phyloP scores from a whole-genome alignment of 192 early-diverging fungal species.

The Coemansia biformis region DNA sequence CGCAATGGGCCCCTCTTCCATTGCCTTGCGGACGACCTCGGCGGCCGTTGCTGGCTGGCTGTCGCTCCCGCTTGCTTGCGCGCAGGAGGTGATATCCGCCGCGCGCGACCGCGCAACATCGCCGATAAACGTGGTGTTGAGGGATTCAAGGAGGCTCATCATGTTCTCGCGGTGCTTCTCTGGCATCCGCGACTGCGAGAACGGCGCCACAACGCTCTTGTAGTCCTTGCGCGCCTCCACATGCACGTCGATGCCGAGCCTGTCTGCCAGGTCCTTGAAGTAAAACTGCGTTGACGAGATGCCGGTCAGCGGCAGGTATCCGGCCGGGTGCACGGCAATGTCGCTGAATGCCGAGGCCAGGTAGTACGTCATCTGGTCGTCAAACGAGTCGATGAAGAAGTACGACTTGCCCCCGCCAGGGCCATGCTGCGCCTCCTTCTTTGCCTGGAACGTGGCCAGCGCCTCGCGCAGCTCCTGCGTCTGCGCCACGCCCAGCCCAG shows the following conservation, averaged over 20 bases:
- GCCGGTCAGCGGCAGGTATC: constrained; percentile 57
- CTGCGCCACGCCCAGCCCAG: constrained; percentile 53
- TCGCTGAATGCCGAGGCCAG: constrained; percentile 62
- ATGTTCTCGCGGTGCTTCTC: constrained; percentile 56
- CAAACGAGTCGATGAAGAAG: constrained; percentile 66
- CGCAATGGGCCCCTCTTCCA: constrained; percentile 55
- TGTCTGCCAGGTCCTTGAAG: constrained; percentile 55
- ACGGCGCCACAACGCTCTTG: constrained; percentile 53
- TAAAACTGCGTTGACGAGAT: constrained; percentile 51
- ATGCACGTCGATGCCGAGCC: constrained; percentile 53
- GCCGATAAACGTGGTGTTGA: constrained; percentile 53
- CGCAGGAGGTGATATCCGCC: constrained; percentile 6
- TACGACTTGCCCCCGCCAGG: constrained; percentile 48
- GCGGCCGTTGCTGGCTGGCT: background rate
- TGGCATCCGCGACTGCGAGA: constrained; percentile 52
- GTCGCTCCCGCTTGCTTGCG: no score
- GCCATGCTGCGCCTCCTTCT: constrained; percentile 49
- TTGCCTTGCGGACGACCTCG: constrained; percentile 47
- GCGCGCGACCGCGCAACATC: constrained; percentile 51
- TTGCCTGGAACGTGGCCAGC: constrained; percentile 49
- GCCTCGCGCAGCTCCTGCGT: constrained; percentile 60
- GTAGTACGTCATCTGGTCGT: constrained; percentile 60
- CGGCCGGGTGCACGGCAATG: constrained; percentile 58
- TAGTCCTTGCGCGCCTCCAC: constrained; percentile 57
- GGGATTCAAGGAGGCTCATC: constrained; percentile 44